Evolutionary conservation across 352 stramenopile genomes (phyloP).

Genomic region (Ochromonadaceae sp.): DNA sequence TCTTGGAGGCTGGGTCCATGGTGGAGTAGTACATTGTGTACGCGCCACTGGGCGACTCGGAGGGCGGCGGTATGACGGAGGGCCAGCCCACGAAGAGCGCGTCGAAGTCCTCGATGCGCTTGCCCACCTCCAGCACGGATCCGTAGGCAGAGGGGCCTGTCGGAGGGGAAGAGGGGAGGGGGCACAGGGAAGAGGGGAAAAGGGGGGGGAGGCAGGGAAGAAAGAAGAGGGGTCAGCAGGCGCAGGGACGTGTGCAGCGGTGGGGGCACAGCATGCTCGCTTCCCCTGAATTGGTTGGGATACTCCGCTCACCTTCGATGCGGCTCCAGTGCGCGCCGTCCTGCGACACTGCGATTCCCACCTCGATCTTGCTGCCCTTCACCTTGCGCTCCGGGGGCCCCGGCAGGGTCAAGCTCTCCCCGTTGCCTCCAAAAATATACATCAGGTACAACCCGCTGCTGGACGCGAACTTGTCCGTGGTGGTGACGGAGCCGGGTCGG

Average conservation of each 20-base stretch:
- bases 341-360: conserved; percentile 5
- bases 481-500: background rate
- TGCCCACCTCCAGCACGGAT: background rate
- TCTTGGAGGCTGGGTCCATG: background rate
- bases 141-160: background rate
- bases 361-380: background rate
- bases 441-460: background rate
- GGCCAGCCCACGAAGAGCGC: background rate
- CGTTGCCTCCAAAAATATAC: conserved; percentile 9
- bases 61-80: background rate
- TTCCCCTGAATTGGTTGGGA: no score
- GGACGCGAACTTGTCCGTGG: background rate
- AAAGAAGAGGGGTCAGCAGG: no score
- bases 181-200: no score
- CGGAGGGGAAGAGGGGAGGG: no score
- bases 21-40: background rate
- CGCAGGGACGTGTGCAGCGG: no score
- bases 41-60: no score
- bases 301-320: background rate
- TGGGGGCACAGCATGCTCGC: no score
- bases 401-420: background rate
- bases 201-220: no score
- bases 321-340: conserved; percentile 4
- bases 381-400: background rate
- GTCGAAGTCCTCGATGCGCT: background rate